Base-by-base conservation (phyloP, 176 grass and related monocot genomes). In the Pharus latifolius region DNA sequence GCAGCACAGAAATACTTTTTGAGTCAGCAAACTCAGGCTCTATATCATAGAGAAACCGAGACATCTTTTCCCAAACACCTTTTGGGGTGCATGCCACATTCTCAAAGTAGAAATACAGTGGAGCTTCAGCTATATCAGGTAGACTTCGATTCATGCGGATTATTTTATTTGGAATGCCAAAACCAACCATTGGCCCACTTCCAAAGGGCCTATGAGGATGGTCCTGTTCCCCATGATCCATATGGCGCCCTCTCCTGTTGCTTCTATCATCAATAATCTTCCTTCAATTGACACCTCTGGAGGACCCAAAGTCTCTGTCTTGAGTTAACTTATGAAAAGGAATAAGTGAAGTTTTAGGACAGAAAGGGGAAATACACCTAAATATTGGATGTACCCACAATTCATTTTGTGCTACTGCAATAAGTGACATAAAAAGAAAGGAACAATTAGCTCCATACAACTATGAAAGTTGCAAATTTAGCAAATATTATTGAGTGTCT, bases 101-200 rank as follows among this genome's bases (percentile, higher is more conserved):
- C 27, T 84, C 81, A 77, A 77, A 78, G 10, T 63, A 89, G 60
- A 81, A 89, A 44, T 78, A 85, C 1, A 77, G 87, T 20, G 67
- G 81, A 17, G 72, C 87, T 47, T 13, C n/a, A 55, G 72, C 72
- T 16, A 34, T 40, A 27, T 63, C 56, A 14, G 70, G 59, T 25
- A 80, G 11, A 17, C 38, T 46, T 60, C 77, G 68, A 1, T 49
- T n/a, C n/a, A 43, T 10, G 25, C 38, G 37, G 7, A 32, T 22
- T 24, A 41, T 46, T 35, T 80, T 63, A 47, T 37, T 65, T 60
- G 76, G 81, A 26, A 89, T 70, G 20, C 70, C 79, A 51, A 70
- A 88, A 17, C 80, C 75, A 33, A 80, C 62, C 75, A 87, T 69
- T 5, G 78, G 78, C 52, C 20, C 44, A 15, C 42, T 23, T 70